Evolutionary conservation across 805 yeast genomes (phyloP), one percentile per base, ranked within the genome.

Genomic region (Suhomyces sp.): DNA sequence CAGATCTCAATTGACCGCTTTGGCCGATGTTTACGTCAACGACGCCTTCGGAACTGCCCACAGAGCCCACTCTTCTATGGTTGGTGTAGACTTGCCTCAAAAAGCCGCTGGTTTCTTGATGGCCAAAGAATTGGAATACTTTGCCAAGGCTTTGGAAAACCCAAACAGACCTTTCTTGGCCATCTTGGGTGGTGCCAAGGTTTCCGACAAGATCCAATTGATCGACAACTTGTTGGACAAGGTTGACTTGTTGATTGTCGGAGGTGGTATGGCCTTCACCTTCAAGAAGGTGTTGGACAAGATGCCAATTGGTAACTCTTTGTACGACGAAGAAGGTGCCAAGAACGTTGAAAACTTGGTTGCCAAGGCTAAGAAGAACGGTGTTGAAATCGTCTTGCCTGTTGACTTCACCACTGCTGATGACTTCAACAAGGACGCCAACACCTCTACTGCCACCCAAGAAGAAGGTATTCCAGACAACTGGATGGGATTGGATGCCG

Each of bases 231-330:
- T 85, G 77, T 84, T 93, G 69, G 94, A 93, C 83, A 94, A 94
- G 85, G 98, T 94, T 69, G 88, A 94, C 78, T 77, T 86, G 60
- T 82, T 94, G 73, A 90, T 94, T 78, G 86, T 94, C 69, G 98
- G 99, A 74, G 99, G 99, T 81, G 99, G 99, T 80, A 94, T 94
- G 99, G 94, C 99, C 57, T 94, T 93, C 88, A 94, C 99, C 67
- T 94, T 94, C 86, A 90, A 89, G 85, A 94, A 94, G 84, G 88
- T 93, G 51, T 70, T 90, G 59, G 88, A 90, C 76, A 81, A 83
- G 72, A 84, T 90, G 78, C 75, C 85, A 60, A 94, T 94, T 65
- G 99, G 99, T 76, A 79, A 86, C 75, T 94, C 99, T 38, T 81
- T 94, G 70, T 94, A 70, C 78, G 99, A 94, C 73, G 86, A 83